phyloP scores from a whole-genome alignment of 495 filamentous ascomycete genomes.

The Monascus purpureus region DNA sequence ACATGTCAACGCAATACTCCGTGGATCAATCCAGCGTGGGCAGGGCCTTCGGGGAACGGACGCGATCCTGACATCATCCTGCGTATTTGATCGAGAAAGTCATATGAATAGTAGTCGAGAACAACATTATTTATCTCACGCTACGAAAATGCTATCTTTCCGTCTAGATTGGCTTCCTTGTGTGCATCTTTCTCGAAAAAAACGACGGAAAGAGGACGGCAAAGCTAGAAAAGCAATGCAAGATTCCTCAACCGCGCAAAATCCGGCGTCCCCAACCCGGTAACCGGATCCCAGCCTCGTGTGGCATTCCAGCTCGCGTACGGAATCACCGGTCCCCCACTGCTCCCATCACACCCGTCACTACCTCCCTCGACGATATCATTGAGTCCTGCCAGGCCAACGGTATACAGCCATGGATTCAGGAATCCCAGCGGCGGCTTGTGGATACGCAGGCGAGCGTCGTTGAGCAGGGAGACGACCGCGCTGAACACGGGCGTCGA shows the following conservation, averaged over 20 bases:
- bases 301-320: slow-evolving; percentile 38
- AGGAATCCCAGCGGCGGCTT: slow-evolving; percentile 52
- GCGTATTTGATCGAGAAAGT: no score
- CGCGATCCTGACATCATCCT: no score
- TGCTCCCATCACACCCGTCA: slow-evolving; percentile 42
- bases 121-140: no score
- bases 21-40: no score
- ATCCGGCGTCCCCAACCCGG: slow-evolving; percentile 43
- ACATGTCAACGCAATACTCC: no score
- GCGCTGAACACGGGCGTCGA: slow-evolving; percentile 48
- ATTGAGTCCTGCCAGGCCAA: slow-evolving; percentile 37
- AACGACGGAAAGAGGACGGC: no score
- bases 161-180: no score
- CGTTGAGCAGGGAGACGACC: slow-evolving; percentile 53
- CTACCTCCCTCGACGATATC: slow-evolving; percentile 49
- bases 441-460: slow-evolving; percentile 42
- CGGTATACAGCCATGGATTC: slow-evolving; percentile 60
- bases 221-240: no score
- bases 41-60: no score
- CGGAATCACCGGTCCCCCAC: slow-evolving; percentile 24
- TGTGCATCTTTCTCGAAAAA: no score
- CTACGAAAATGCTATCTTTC: no score
- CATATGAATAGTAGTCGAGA: no score
- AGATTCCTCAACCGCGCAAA: slow-evolving; percentile 23
- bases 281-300: slow-evolving; percentile 47